Conservation (phyloP, 177 flowering plant genomes). For the Vitis hybrid region DNA sequence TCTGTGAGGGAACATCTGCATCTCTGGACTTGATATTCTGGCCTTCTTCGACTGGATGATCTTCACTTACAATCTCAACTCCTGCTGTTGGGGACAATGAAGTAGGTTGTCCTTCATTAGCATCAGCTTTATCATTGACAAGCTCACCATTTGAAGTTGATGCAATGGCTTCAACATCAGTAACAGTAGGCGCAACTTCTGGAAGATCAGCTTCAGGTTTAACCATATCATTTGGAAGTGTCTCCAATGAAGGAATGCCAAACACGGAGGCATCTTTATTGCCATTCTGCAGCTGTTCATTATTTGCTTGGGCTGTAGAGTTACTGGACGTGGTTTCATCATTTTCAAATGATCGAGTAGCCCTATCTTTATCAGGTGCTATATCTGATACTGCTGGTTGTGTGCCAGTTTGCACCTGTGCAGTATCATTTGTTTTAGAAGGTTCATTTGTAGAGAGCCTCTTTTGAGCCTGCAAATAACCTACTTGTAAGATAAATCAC, state of each 20-base stretch:
- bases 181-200: conserved; percentile 26
- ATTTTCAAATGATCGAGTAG: conserved; percentile 25
- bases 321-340: conserved; percentile 18
- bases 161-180: conserved; percentile 23
- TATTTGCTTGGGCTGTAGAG: conserved; percentile 21
- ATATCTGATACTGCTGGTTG: conserved; percentile 30
- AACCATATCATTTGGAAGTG: conserved; percentile 21
- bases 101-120: conserved; percentile 25
- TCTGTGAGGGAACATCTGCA: conserved; percentile 29
- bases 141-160: conserved; percentile 42
- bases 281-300: conserved; percentile 23
- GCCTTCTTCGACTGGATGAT: conserved; percentile 32
- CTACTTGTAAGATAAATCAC: conserved; percentile 11
- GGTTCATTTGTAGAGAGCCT: conserved; percentile 35
- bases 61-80: conserved; percentile 32
- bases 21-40: conserved; percentile 30
- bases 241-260: conserved; percentile 27
- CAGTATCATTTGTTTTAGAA: conserved; percentile 29
- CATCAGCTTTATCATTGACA: conserved; percentile 32
- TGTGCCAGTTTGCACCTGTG: conserved; percentile 26
- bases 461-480: conserved; percentile 45
- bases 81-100: conserved; percentile 20
- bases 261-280: conserved; percentile 30
- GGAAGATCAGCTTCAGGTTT: conserved; percentile 31
- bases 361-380: conserved; percentile 30